Evolutionary conservation across 306 rosid genomes (phyloP).

Genomic region (Heteromeles arbutifolia): DNA sequence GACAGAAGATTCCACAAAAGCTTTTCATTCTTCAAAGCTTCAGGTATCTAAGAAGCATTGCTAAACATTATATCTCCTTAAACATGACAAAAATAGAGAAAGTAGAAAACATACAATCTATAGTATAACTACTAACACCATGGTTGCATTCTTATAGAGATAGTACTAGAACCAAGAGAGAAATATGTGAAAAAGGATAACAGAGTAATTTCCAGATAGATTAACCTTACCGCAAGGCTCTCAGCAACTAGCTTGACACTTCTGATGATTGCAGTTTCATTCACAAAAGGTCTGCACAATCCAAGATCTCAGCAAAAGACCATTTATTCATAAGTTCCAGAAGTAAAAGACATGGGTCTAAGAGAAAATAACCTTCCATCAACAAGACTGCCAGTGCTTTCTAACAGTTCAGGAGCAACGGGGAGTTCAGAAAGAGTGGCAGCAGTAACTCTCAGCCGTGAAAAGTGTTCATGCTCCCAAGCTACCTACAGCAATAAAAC

Average conservation of each 20-base stretch:
- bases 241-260: slow-evolving; percentile 91
- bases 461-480: slow-evolving; percentile 99
- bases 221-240: slow-evolving; percentile 79
- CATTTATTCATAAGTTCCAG: not conserved
- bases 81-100: not conserved
- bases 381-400: slow-evolving; percentile 77
- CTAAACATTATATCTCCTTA: not conserved
- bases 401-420: slow-evolving; percentile 74
- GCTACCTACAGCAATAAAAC: slow-evolving; percentile 78
- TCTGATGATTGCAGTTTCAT: slow-evolving; percentile 60
- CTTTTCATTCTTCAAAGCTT: not conserved
- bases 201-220: not conserved
- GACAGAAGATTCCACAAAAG: not conserved
- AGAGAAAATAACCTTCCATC: slow-evolving; percentile 65
- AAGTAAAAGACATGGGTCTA: not conserved
- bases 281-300: slow-evolving; percentile 61
- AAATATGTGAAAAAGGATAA: not conserved
- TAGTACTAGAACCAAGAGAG: not conserved
- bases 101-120: not conserved
- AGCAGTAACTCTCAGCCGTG: slow-evolving; percentile 95
- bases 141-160: not conserved
- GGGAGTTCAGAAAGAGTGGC: slow-evolving; percentile 84
- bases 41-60: not conserved
- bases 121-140: not conserved
- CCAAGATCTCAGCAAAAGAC: slow-evolving; percentile 31